Conservation (phyloP, 2,329 filamentous ascomycete genomes). For the Trichoderma sp. region DNA sequence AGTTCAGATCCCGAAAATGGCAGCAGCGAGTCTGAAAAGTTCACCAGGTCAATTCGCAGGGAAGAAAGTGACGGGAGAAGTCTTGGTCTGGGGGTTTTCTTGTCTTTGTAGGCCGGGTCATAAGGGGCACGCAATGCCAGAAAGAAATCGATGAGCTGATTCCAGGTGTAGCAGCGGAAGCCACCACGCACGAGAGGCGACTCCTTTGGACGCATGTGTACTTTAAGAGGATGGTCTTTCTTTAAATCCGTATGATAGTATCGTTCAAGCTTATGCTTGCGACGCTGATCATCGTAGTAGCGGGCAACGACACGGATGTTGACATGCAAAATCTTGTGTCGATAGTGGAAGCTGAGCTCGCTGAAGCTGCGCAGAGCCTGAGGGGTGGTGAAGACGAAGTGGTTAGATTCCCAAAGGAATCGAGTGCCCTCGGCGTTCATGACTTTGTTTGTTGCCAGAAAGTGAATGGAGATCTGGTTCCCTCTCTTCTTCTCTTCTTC, state of each 20-base stretch:
- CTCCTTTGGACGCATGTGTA: slow-evolving; percentile 50
- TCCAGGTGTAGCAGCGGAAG: slow-evolving; percentile 60
- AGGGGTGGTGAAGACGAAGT: slow-evolving; percentile 59
- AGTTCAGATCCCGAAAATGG: slow-evolving; percentile 52
- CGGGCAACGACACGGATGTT: slow-evolving; percentile 58
- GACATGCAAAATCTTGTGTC: slow-evolving; percentile 50
- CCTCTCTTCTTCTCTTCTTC: slow-evolving; percentile 48
- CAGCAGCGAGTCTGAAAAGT: slow-evolving; percentile 54
- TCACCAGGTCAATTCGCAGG: slow-evolving; percentile 59
- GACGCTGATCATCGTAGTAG: slow-evolving; percentile 58
- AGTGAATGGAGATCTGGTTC: slow-evolving; percentile 57
- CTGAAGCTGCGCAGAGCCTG: slow-evolving; percentile 54
- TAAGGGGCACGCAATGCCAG: slow-evolving; percentile 55
- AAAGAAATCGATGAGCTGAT: slow-evolving; percentile 58
- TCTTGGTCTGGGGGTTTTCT: slow-evolving; percentile 44
- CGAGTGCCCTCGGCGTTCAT: slow-evolving; percentile 54
- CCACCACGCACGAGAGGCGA: slow-evolving; percentile 53
- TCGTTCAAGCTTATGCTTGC: slow-evolving; percentile 48
- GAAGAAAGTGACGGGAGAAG: slow-evolving; percentile 53
- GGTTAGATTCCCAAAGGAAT: slow-evolving; percentile 56
- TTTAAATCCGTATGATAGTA: slow-evolving; percentile 50
- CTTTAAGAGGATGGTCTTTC: slow-evolving; percentile 47
- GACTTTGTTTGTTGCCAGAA: slow-evolving; percentile 56
- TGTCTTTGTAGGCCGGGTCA: slow-evolving; percentile 46
- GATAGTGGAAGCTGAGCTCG: slow-evolving; percentile 49